Evolutionary conservation across 1,139 yeast genomes (phyloP).

Genomic region (Geotrichum aggregatum): DNA sequence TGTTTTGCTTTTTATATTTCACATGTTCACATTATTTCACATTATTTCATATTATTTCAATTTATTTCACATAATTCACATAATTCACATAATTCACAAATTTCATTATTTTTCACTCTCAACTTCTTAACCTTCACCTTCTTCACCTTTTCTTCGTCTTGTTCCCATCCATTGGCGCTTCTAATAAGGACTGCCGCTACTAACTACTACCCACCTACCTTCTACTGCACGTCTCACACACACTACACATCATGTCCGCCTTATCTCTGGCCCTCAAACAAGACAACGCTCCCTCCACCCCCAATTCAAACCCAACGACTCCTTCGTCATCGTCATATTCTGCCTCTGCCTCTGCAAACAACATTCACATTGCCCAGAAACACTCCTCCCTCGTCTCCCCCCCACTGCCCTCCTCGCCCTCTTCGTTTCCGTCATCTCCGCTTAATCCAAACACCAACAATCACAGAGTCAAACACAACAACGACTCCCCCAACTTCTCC

Average conservation of each 20-base stretch:
- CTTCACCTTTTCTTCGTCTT: not conserved
- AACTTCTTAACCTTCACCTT: not conserved
- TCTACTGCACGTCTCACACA: too few species aligned
- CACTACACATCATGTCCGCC: constrained; percentile 1
- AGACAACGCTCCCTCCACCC: not conserved
- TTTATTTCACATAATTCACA: too few species aligned
- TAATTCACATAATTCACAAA: too few species aligned
- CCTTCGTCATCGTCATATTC: not conserved
- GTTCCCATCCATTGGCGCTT: not conserved
- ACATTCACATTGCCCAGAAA: constrained; percentile 6
- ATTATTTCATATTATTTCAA: too few species aligned
- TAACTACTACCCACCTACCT: too few species aligned
- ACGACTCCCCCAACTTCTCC: constrained; percentile 4
- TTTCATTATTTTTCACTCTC: constrained; percentile 6
- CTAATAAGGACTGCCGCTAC: too few species aligned
- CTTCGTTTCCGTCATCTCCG: constrained; percentile 1
- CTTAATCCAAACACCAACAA: not conserved
- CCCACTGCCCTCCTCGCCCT: constrained; percentile 8
- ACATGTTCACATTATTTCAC: too few species aligned
- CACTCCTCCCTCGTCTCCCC: constrained; percentile 7
- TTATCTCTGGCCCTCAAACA: constrained; percentile 6
- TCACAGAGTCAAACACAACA: not conserved
- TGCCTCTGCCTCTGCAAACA: not conserved
- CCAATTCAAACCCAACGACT: not conserved
- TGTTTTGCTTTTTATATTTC: not conserved